phyloP scores from a whole-genome alignment of 257 asterid species.

The Forsythia suspensa region DNA sequence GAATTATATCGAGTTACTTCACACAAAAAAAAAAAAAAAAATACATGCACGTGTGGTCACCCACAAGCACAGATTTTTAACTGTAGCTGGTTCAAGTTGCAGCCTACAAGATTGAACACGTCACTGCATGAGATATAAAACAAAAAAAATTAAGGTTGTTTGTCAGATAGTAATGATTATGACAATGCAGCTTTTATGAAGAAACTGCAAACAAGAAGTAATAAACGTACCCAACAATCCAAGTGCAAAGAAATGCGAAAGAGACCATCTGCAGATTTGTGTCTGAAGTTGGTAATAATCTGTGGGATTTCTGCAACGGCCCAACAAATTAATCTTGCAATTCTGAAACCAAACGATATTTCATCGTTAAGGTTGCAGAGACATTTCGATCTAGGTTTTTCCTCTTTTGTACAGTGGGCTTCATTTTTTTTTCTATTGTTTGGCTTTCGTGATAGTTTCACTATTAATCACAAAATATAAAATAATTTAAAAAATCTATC shows the following conservation, averaged over 20 bases:
- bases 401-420: conserved; percentile 19
- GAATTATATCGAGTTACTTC: too few relatives aligned
- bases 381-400: conserved; percentile 36
- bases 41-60: too few relatives aligned
- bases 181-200: not conserved
- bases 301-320: conserved; percentile 65
- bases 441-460: too few relatives aligned
- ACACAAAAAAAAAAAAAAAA: too few relatives aligned
- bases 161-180: not conserved
- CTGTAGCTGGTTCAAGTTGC: not conserved
- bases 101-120: too few relatives aligned
- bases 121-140: conserved; percentile 40
- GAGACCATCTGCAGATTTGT: conserved; percentile 56
- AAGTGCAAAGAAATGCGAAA: conserved; percentile 49
- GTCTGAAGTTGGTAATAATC: conserved; percentile 47
- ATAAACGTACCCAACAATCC: conserved; percentile 50
- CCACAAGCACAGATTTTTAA: too few relatives aligned
- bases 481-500: too few relatives aligned
- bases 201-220: not conserved
- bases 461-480: too few relatives aligned
- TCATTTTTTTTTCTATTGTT: conserved; percentile 5
- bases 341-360: conserved; percentile 51
- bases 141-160: too few relatives aligned
- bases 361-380: conserved; percentile 44
- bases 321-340: conserved; percentile 49